These are phyloP conservation scores for Suhomyces atakaporum DNA, from an alignment of 1,139 yeast genomes.

Conservation along the genomic window DNA sequence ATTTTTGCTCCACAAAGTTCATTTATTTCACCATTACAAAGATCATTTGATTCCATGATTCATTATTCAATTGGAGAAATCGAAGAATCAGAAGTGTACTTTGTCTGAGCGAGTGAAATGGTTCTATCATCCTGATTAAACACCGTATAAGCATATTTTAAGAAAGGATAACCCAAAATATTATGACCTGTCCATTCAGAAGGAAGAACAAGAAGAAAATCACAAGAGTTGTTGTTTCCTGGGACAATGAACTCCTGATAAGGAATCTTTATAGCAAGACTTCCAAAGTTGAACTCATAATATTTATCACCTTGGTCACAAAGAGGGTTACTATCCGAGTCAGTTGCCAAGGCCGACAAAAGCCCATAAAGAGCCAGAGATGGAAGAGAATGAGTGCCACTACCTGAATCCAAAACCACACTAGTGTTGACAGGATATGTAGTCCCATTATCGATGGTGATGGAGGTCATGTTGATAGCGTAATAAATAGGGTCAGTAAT, in stretches of 20 bases:
- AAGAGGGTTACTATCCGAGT: not conserved
- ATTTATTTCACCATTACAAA: no score
- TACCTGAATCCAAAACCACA: not conserved
- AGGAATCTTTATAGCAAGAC: not conserved
- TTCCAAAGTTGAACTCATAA: not conserved
- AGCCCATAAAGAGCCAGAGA: no score
- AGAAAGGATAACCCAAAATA: conserved; percentile 31
- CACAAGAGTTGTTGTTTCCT: not conserved
- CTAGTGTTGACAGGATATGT: not conserved
- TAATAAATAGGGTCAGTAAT: not conserved
- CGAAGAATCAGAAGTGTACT: not conserved
- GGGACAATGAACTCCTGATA: not conserved
- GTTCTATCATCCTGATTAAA: conserved; percentile 28
- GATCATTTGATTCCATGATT: no score
- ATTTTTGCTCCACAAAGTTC: no score
- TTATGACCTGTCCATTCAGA: not conserved
- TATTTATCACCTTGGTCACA: not conserved
- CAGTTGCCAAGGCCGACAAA: no score
- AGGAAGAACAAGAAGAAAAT: not conserved
- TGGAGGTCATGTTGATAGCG: not conserved
- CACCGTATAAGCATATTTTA: conserved; percentile 30
- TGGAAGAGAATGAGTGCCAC: not conserved
- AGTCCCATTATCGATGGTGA: not conserved
- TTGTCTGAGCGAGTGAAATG: conserved; percentile 25
- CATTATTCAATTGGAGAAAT: not conserved